phyloP scores from a whole-genome alignment of 208 protist species.

The Leishmania tarentolae region DNA sequence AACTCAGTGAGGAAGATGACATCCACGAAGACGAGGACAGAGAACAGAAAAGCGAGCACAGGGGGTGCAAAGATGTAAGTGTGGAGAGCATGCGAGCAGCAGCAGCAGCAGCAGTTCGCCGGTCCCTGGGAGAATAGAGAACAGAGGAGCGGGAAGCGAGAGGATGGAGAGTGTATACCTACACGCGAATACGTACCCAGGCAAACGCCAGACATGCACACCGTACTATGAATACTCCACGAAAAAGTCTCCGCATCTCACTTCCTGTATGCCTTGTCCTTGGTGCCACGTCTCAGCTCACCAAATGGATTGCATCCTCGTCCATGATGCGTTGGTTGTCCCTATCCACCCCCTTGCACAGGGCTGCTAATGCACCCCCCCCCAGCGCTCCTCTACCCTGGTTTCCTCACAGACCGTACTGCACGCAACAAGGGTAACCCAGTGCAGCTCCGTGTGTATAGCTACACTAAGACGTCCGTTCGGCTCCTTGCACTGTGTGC shows the following conservation, averaged over 20 bases:
- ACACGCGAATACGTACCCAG: slow-evolving; percentile 3
- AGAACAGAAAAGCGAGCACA: neutral
- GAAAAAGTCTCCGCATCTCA: neutral
- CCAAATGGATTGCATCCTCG: neutral
- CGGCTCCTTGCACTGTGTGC: neutral
- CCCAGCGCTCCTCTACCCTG: neutral
- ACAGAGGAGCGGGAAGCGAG: neutral
- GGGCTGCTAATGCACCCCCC: neutral
- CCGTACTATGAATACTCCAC: neutral
- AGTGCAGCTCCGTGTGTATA: neutral
- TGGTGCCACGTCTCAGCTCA: no score
- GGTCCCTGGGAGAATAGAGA: slow-evolving; percentile 9
- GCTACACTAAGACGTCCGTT: neutral
- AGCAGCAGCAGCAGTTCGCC: neutral
- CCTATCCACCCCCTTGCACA: neutral
- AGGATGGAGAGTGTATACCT: slow-evolving; percentile 1
- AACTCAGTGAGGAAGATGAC: neutral
- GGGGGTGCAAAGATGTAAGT: neutral
- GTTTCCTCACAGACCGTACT: neutral
- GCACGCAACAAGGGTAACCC: neutral
- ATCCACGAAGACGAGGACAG: neutral
- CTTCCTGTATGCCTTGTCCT: neutral
- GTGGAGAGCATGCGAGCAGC: neutral
- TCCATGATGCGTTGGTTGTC: neutral
- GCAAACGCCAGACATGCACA: neutral